Conservation (phyloP, 202 grass and related monocot genomes). For the Schoenoplectus tabernaemontani region DNA sequence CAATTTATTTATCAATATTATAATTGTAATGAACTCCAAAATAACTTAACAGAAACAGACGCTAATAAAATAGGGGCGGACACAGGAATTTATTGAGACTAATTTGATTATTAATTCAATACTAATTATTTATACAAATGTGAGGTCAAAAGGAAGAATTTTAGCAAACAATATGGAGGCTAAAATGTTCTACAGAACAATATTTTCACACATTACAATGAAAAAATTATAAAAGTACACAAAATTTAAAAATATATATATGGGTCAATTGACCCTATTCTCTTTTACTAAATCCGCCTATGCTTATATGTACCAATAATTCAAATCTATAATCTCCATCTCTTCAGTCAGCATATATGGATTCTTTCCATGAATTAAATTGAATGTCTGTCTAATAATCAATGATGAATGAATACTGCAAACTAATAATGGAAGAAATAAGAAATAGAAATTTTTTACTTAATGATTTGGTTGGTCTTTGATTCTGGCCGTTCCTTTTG, state of each 20-base stretch:
- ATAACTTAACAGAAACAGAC: neutral
- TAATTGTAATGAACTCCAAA: neutral
- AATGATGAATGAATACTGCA: neutral
- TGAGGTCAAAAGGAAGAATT: too few relatives aligned
- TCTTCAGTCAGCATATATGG: neutral
- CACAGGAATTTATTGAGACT: too few relatives aligned
- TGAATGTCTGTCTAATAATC: neutral
- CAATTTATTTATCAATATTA: neutral
- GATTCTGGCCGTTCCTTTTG: neutral
- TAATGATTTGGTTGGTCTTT: neutral
- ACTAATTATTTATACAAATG: too few relatives aligned
- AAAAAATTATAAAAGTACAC: too few relatives aligned
- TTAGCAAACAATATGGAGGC: too few relatives aligned
- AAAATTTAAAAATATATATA: too few relatives aligned
- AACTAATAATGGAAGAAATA: neutral
- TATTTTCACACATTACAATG: too few relatives aligned
- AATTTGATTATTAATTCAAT: too few relatives aligned
- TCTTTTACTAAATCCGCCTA: too few relatives aligned
- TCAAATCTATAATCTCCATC: neutral
- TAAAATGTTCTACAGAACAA: too few relatives aligned
- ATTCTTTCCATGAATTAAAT: neutral
- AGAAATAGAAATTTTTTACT: neutral
- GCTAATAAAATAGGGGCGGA: too few relatives aligned
- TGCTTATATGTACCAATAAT: neutral
- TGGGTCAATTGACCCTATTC: too few relatives aligned